phyloP scores from a whole-genome alignment of 495 filamentous ascomycete species.

The Aspergillus sclerotioniger region DNA sequence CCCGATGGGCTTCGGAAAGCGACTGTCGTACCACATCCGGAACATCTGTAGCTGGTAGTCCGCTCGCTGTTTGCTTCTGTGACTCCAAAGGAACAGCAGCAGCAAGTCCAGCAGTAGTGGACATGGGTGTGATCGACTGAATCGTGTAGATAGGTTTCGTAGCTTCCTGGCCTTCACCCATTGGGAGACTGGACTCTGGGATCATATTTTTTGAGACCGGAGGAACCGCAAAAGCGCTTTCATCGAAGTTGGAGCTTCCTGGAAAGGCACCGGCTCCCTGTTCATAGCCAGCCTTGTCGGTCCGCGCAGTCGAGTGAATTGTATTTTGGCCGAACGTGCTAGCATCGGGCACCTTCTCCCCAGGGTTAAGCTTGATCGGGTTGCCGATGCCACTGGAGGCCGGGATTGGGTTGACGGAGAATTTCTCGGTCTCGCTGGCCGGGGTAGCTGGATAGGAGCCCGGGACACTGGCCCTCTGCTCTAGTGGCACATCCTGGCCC shows the following conservation, averaged over 20 bases:
- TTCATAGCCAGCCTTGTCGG: constrained; percentile 83
- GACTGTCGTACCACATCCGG: constrained; percentile 75
- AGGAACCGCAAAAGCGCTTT: constrained; percentile 55
- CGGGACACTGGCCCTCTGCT: constrained; percentile 56
- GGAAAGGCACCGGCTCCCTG: constrained; percentile 49
- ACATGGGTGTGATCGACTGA: constrained; percentile 63
- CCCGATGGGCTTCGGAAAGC: constrained; percentile 57
- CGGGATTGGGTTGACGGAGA: constrained; percentile 66
- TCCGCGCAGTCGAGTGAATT: constrained; percentile 58
- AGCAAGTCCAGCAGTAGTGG: constrained; percentile 74
- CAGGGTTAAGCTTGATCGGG: constrained; percentile 71
- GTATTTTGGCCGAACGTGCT: constrained; percentile 50
- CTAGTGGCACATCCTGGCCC: constrained; percentile 61
- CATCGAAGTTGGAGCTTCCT: constrained; percentile 6
- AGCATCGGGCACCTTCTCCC: constrained; percentile 71
- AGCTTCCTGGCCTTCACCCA: constrained; percentile 35
- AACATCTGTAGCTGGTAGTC: constrained; percentile 52
- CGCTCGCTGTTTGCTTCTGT: constrained; percentile 48
- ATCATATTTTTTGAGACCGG: constrained; percentile 65
- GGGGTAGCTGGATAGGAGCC: constrained; percentile 83
- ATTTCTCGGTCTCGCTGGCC: constrained; percentile 51
- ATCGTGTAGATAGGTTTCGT: constrained; percentile 55
- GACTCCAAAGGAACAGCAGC: constrained; percentile 67
- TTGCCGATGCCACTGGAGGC: constrained; percentile 76
- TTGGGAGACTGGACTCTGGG: constrained; percentile 83